Conservation (phyloP, 78 protist species). For the Planoprotostelium fungivorum region DNA sequence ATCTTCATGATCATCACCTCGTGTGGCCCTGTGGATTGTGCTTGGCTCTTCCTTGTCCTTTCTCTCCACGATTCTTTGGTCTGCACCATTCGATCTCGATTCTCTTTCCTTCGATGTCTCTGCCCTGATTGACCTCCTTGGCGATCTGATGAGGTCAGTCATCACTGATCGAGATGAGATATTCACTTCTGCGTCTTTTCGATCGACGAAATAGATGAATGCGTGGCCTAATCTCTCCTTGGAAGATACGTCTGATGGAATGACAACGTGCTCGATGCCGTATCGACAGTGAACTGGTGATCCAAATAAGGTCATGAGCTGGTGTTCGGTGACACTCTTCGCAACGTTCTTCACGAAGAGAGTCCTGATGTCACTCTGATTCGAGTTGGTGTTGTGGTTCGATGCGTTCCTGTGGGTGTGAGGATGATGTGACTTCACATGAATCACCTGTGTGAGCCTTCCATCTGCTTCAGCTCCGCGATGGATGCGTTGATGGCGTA, state of each 20-base stretch:
- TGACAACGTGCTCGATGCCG: background rate
- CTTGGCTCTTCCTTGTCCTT: background rate
- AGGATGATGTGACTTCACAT: no score
- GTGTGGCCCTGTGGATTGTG: no score
- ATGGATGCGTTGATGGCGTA: background rate
- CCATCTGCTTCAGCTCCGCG: background rate
- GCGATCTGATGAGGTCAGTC: background rate
- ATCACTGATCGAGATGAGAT: background rate
- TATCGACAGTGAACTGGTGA: background rate
- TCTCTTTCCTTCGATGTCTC: background rate
- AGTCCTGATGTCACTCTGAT: background rate
- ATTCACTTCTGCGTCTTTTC: background rate
- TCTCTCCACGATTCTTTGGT: background rate
- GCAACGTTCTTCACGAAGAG: background rate
- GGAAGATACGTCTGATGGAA: background rate
- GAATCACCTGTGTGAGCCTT: no score
- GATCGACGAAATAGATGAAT: background rate
- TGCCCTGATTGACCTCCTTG: background rate
- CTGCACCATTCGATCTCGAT: background rate
- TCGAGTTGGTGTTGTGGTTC: no score
- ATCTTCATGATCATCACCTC: no score
- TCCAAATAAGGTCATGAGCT: background rate
- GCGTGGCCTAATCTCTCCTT: background rate
- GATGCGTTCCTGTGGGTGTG: no score
- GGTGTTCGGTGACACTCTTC: background rate